Evolutionary conservation across 2,329 filamentous ascomycete genomes (phyloP).

Genomic region (Epichloe sylvatica): DNA sequence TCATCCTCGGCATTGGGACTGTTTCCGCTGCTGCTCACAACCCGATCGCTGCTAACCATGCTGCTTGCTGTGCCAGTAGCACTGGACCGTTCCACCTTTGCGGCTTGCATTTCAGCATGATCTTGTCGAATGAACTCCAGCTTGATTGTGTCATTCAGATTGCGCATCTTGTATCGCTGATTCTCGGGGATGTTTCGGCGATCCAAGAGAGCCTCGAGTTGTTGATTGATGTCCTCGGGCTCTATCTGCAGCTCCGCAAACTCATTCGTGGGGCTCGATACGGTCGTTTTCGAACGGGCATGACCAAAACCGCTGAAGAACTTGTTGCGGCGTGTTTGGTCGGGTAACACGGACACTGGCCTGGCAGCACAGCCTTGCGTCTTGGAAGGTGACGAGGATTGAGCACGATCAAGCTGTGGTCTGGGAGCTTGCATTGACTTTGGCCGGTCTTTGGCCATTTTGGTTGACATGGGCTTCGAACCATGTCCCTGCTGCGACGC

Average conservation of each 20-base stretch:
- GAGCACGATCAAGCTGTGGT: conserved; percentile 10
- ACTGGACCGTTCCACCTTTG: conserved; percentile 29
- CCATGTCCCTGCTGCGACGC: conserved; percentile 1
- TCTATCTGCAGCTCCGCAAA: conserved; percentile 38
- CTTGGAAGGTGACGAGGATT: conserved; percentile 12
- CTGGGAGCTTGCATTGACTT: conserved; percentile 33
- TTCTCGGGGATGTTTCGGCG: conserved; percentile 87
- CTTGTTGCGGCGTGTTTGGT: conserved; percentile 24
- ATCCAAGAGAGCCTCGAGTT: conserved; percentile 55
- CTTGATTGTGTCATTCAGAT: conserved; percentile 77
- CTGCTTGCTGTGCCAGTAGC: conserved; percentile 30
- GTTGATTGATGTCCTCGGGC: conserved; percentile 40
- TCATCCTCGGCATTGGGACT: conserved; percentile 29
- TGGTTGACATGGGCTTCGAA: conserved; percentile 2
- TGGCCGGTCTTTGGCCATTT: conserved; percentile 29
- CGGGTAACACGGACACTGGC: conserved; percentile 23
- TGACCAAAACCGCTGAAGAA: conserved; percentile 24
- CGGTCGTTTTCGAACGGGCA: conserved; percentile 23
- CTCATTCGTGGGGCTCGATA: conserved; percentile 16
- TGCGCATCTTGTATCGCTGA: conserved; percentile 89
- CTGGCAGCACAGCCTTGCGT: conserved; percentile 13
- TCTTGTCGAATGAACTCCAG: conserved; percentile 90
- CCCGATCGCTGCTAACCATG: conserved; percentile 21
- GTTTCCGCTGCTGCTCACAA: conserved; percentile 15
- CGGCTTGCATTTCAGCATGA: conserved; percentile 52